Evolutionary conservation across 2,329 filamentous ascomycete genomes (phyloP), one percentile per base, ranked within the genome.

Genomic region (Neonectria coccinea): DNA sequence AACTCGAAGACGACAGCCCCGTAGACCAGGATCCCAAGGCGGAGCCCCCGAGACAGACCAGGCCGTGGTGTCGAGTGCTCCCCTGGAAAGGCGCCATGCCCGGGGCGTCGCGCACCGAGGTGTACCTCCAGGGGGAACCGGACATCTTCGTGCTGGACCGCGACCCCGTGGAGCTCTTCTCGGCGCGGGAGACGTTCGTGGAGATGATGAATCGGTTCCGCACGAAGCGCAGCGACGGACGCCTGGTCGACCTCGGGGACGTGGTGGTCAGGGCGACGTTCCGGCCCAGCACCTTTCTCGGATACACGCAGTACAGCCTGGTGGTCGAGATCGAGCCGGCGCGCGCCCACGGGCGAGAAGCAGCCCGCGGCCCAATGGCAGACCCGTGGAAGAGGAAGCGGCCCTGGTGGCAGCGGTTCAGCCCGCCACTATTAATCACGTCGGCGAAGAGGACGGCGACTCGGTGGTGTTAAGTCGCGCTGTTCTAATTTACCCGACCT

Each of bases 201-300:
- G 61, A 64, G 55, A 64, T 64, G 61, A 64, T 64, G 56, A 53
- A 64, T 8, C 61, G 61, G 20, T 64, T 64, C 61, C 61, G 51
- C 18, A 33, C 52, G 48, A 64, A 59, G 36, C 56, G 61, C 44
- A 64, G 61, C 50, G 61, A 64, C 51, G 61, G 61, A 25, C 61
- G 56, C n/a, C 33, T 54, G 7, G 51, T 64, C 10, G 56, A 64
- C 36, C n/a, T 64, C 44, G 61, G 61, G 16, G 61, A 64, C 18
- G 56, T 64, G 22, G 61, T 64, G 51, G 61, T 64, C 11, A 50
- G 55, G 51, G 55, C 50, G 33, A 64, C 56, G 51, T 64, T 64
- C 55, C 61, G 61, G 14, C 61, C 61, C 16, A 59, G 55, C 8
- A 64, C 61, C 4, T 64, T 64, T 20, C 51, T 64, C 9, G 61